Evolutionary conservation across 2,329 filamentous ascomycete genomes (phyloP).

Genomic region (Camptophora hylomeconis): DNA sequence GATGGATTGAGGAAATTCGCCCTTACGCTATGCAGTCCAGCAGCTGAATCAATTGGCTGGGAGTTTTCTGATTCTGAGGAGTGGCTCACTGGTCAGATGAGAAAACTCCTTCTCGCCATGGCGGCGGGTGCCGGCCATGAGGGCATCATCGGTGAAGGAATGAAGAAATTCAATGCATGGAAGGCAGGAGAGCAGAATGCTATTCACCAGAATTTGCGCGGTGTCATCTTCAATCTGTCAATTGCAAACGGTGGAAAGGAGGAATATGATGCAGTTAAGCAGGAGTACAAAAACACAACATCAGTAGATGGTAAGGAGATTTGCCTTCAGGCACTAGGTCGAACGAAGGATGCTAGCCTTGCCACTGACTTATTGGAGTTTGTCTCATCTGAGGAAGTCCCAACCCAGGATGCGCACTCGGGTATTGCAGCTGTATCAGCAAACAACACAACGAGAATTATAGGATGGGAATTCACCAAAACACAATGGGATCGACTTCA

Average conservation of each 20-base stretch:
- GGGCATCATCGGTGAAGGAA: slow-evolving; percentile 56
- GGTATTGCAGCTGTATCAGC: slow-evolving; percentile 59
- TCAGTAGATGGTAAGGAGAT: slow-evolving; percentile 89
- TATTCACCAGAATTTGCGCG: slow-evolving; percentile 70
- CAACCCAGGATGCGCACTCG: slow-evolving; percentile 76
- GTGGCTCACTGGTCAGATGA: slow-evolving; percentile 68
- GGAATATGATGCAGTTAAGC: slow-evolving; percentile 63
- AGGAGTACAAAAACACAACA: slow-evolving; percentile 70
- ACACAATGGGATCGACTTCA: slow-evolving; percentile 61
- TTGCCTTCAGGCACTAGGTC: slow-evolving; percentile 62
- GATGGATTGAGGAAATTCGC: slow-evolving; percentile 66
- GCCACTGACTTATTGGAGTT: slow-evolving; percentile 57
- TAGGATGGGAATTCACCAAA: slow-evolving; percentile 78
- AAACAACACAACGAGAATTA: slow-evolving; percentile 59
- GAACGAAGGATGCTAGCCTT: slow-evolving; percentile 55
- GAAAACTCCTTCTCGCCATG: slow-evolving; percentile 63
- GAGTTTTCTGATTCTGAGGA: slow-evolving; percentile 66
- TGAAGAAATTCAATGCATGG: slow-evolving; percentile 71
- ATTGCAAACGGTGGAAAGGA: slow-evolving; percentile 58
- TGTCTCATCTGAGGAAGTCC: slow-evolving; percentile 71
- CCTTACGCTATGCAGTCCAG: slow-evolving; percentile 60
- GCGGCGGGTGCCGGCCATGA: slow-evolving; percentile 68
- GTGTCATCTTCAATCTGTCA: slow-evolving; percentile 66
- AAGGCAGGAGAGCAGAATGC: slow-evolving; percentile 52
- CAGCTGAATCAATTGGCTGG: slow-evolving; percentile 74